Percentiles rank a stretch among this genome's conserved stretches.
phyloP scores from a whole-genome alignment of 73 alveolate genomes.

The Symbiodinium natans region DNA sequence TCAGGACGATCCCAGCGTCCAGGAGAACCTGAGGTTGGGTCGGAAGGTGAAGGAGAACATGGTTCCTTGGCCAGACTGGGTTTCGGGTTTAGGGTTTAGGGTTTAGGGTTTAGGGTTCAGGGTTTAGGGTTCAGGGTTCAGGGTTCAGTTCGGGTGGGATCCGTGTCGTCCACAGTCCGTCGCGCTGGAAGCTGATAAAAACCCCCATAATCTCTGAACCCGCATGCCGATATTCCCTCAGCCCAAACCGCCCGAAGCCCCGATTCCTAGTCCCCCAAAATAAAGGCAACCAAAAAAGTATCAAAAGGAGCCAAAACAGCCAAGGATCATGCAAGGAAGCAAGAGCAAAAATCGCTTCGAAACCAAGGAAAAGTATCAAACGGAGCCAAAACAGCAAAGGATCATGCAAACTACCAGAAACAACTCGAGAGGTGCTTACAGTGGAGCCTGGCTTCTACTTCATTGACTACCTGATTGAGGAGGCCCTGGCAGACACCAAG shows the following conservation, averaged over 20 bases:
- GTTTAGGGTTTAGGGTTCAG: constrained; percentile 5
- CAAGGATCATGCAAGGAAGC: too few relatives aligned
- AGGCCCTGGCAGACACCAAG: constrained; percentile 94
- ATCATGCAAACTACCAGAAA: too few relatives aligned
- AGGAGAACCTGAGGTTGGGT: constrained; percentile 97
- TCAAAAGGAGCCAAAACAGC: too few relatives aligned
- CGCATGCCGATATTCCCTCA: background rate
- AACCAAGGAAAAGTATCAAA: too few relatives aligned
- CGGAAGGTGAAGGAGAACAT: constrained; percentile 98
- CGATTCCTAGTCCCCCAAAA: too few relatives aligned
- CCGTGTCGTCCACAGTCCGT: too few relatives aligned
- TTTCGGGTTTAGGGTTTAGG: constrained; percentile 95
- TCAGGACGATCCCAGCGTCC: constrained; percentile 79
- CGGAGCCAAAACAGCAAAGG: too few relatives aligned
- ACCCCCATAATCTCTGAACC: background rate
- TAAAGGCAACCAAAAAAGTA: too few relatives aligned
- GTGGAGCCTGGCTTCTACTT: constrained; percentile 99
- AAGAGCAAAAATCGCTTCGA: background rate
- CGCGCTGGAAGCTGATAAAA: background rate
- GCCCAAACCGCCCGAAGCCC: background rate
- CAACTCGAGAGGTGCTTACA: constrained; percentile 95
- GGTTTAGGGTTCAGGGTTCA: background rate
- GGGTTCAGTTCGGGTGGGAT: too few relatives aligned
- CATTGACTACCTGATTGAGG: constrained; percentile 97
- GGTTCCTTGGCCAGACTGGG: constrained; percentile 65